A percentile compares a stretch with the other conserved stretches of the same genome.
phyloP scores from a whole-genome alignment of 2,329 filamentous ascomycete genomes.

The Alternaria viburni region DNA sequence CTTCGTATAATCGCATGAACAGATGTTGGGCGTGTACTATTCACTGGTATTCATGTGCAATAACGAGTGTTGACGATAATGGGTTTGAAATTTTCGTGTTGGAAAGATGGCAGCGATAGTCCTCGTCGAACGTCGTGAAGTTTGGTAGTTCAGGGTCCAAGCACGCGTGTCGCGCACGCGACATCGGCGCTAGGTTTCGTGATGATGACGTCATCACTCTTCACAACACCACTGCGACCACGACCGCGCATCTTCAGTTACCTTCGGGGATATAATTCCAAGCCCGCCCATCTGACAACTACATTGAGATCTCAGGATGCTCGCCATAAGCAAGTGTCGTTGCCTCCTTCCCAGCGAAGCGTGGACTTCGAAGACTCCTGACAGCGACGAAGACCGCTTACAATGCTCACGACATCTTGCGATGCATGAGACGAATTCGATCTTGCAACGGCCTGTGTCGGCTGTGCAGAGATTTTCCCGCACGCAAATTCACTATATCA shows the following conservation, averaged over 20 bases:
- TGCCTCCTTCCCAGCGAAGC: not conserved
- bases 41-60: not conserved
- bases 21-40: not conserved
- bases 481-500: not conserved
- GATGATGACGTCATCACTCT: not conserved
- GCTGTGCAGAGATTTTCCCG: not conserved
- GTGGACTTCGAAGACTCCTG: not conserved
- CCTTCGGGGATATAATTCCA: not conserved
- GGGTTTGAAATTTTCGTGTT: too few relatives aligned
- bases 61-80: not conserved
- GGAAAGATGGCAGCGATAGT: not conserved
- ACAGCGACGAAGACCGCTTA: not conserved
- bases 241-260: not conserved
- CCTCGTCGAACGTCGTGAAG: not conserved
- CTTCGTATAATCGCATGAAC: not conserved
- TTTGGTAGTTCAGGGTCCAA: not conserved
- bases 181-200: not conserved
- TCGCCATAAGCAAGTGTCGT: not conserved
- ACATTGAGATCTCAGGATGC: not conserved
- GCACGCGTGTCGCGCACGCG: not conserved
- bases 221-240: not conserved
- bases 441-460: accelerated
- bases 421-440: not conserved
- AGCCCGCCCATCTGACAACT: not conserved
- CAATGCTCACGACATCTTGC: not conserved